Conservation (phyloP, 345 rosid species). For the Ceriops tagal region DNA sequence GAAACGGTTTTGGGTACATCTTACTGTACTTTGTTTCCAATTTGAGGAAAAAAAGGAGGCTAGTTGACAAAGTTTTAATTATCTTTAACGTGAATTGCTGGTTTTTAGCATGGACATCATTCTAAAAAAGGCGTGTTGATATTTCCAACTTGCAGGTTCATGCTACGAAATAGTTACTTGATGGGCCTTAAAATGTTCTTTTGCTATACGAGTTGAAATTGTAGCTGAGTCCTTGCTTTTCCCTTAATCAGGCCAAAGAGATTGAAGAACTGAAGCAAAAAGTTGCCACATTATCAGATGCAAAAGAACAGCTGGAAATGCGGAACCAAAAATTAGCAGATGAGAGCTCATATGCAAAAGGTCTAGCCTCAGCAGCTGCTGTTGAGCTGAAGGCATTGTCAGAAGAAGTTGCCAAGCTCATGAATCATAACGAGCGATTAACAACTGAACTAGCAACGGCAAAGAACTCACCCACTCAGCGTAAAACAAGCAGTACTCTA, state of each 20-base stretch:
- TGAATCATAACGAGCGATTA: slow-evolving; percentile 84
- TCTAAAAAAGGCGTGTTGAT: too few relatives aligned
- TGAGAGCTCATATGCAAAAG: slow-evolving; percentile 96
- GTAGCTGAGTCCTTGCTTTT: slow-evolving; percentile 17
- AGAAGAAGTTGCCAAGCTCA: slow-evolving; percentile 93
- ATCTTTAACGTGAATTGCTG: not conserved
- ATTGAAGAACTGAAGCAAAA: slow-evolving; percentile 77
- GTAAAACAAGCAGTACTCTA: slow-evolving; percentile 41
- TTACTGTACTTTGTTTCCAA: not conserved
- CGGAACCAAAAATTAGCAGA: slow-evolving; percentile 80
- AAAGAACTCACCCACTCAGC: slow-evolving; percentile 57
- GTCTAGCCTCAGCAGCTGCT: slow-evolving; percentile 99
- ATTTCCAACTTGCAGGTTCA: not conserved
- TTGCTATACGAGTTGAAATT: slow-evolving; percentile 5
- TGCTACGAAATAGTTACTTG: not conserved
- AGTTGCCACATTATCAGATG: slow-evolving; percentile 47
- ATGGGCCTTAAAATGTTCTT: not conserved
- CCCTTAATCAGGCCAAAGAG: slow-evolving; percentile 46
- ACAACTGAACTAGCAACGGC: slow-evolving; percentile 60
- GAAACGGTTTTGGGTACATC: not conserved
- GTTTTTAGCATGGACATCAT: not conserved
- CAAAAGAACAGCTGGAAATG: slow-evolving; percentile 68
- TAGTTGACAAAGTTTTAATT: not conserved
- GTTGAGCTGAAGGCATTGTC: slow-evolving; percentile 98
- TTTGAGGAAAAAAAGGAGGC: not conserved